Base-by-base conservation (phyloP, 495 filamentous ascomycete genomes). In the Pseudotulostoma volvatum region DNA sequence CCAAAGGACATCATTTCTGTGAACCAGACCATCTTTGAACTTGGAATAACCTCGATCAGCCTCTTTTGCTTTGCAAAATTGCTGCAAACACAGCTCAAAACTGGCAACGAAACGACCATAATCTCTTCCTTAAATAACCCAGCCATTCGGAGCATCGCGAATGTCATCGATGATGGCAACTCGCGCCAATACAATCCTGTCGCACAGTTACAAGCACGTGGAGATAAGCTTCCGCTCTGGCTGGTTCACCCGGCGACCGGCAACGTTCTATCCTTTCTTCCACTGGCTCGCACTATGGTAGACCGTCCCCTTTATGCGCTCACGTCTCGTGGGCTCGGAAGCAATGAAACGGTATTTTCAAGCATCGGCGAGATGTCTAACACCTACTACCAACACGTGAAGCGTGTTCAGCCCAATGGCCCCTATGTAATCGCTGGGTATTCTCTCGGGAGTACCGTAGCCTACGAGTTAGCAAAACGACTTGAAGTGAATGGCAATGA, bases 341-440 rank as follows among this genome's bases (percentile, higher is more conserved):
- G 23, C 3, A 45, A 52, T 31, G 50, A 67, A 34, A 2, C 35
- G 3, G 34, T 33, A 13, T 66, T 69, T 38, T 25, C 13, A 3
- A 38, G 19, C 4, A 44, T 66, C 13, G 34, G 37, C 2, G 60
- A 66, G 35, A 41, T 38, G 7, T 35, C 56, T 20, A 40, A 45
- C 1, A 59, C 49, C 0, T 74, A 71, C 44, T 34, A 44, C 13
- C 28, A 23, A 3, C 56, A 57, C n/a, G 56, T 74, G 44, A 54
- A 54, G 7, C n/a, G 17, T 5, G 32, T 33, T 1, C 67, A 72
- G 45, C 67, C 67, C 3, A 25, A 46, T 0, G 69, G 70, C 2
- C 67, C 69, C 0, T 72, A 74, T 40, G 60, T 61, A 7, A 37
- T 74, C 3, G 59, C 63, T 1, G 69, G 70, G 4, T 74, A 71